Conservation (phyloP, 768 basidiomycete species). For the Grammothele lineata region DNA sequence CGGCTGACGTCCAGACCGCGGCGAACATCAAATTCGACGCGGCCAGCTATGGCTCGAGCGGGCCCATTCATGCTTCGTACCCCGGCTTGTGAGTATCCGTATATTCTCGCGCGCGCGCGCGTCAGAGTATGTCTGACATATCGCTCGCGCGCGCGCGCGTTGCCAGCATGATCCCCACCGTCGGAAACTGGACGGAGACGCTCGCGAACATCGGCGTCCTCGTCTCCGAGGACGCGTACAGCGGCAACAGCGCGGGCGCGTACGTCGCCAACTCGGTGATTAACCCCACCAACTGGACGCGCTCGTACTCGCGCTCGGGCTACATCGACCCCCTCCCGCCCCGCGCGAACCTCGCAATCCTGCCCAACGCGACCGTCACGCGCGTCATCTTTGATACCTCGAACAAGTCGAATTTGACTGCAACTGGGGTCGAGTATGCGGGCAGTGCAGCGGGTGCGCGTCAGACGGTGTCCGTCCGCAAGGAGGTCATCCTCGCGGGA, state of each 20-base stretch:
- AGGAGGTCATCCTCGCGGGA: slow-evolving; percentile 52
- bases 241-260: slow-evolving; percentile 44
- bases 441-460: slow-evolving; percentile 25
- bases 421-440: slow-evolving; percentile 49
- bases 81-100: slow-evolving; percentile 46
- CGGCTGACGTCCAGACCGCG: slow-evolving; percentile 30
- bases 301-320: slow-evolving; percentile 59
- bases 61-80: slow-evolving; percentile 47
- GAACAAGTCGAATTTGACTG: slow-evolving; percentile 31
- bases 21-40: slow-evolving; percentile 44
- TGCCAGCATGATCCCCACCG: slow-evolving; percentile 49
- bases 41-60: slow-evolving; percentile 46
- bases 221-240: slow-evolving; percentile 37
- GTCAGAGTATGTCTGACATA: slow-evolving; percentile 20
- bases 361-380: slow-evolving; percentile 58
- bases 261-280: slow-evolving; percentile 56
- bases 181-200: slow-evolving; percentile 54
- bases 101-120: not conserved
- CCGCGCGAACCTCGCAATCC: slow-evolving; percentile 58
- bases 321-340: slow-evolving; percentile 65
- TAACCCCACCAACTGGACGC: slow-evolving; percentile 60
- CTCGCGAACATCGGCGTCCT: slow-evolving; percentile 44
- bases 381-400: slow-evolving; percentile 39
- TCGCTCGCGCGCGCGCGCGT: slow-evolving; percentile 14
- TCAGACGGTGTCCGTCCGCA: slow-evolving; percentile 45